Evolutionary conservation across 2,329 filamentous ascomycete species (phyloP).

Genomic region (Bipolaris sorokiniana): DNA sequence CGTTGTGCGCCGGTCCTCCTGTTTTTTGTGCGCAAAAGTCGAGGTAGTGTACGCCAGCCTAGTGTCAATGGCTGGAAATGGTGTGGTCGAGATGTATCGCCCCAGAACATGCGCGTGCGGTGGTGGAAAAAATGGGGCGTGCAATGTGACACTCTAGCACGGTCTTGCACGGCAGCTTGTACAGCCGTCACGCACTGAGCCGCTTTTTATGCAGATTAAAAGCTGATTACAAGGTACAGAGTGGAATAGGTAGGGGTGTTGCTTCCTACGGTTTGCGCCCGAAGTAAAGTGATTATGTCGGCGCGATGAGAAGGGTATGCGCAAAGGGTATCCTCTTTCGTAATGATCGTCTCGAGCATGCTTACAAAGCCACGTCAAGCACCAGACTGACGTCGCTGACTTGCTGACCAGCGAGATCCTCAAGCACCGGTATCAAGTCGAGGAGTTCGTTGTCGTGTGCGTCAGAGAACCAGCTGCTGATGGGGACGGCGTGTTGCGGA

Average conservation of each 20-base stretch:
- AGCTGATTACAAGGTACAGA: slow-evolving; percentile 50
- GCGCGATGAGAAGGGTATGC: slow-evolving; percentile 32
- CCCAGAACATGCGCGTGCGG: slow-evolving; percentile 6
- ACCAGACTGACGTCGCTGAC: slow-evolving; percentile 97
- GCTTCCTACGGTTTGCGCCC: slow-evolving; percentile 10
- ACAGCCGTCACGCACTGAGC: slow-evolving; percentile 12
- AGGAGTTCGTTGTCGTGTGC: slow-evolving; percentile 98
- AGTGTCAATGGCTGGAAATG: slow-evolving; percentile 2
- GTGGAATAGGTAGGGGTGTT: slow-evolving; percentile 10
- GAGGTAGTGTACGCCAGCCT: slow-evolving; percentile 6
- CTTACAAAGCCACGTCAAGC: slow-evolving; percentile 79
- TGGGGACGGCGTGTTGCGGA: slow-evolving; percentile 96
- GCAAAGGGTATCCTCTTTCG: slow-evolving; percentile 31
- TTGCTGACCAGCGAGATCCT: slow-evolving; percentile 87
- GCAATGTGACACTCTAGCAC: slow-evolving; percentile 6
- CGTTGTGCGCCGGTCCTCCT: slow-evolving; percentile 17
- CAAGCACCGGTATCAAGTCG: slow-evolving; percentile 95
- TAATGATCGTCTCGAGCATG: slow-evolving; percentile 22
- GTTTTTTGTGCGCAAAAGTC: slow-evolving; percentile 16
- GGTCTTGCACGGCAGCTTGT: slow-evolving; percentile 3
- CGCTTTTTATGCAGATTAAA: slow-evolving; percentile 48
- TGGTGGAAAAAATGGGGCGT: slow-evolving; percentile 1
- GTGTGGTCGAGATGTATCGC: slow-evolving; percentile 4
- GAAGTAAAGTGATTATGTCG: slow-evolving; percentile 30
- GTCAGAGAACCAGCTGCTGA: slow-evolving; percentile 99